Base-by-base conservation (phyloP, 2,329 filamentous ascomycete genomes). In the Ceratocystiopsis minuta region DNA sequence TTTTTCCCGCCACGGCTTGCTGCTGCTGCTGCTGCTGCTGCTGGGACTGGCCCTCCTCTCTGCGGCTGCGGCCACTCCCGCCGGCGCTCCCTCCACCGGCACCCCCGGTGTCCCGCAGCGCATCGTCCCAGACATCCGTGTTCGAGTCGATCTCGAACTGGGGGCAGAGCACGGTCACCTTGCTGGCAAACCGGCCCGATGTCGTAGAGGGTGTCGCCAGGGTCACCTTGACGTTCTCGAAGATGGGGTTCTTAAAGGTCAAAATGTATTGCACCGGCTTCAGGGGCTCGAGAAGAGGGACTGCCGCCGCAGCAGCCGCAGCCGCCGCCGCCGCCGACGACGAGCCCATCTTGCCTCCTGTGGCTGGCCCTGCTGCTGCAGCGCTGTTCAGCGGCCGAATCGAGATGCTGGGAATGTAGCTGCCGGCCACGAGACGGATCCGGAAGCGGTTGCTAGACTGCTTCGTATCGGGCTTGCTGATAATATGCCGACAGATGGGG, bases 81-180 rank as follows among this genome's bases (percentile, higher is more conserved):
- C 55, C 56, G 56, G 55, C 60, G 15, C 41, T 45, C 1, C 40
- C 40, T 32, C 37, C 44, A 15, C 37, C 40, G 45, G 43, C 60
- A 38, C 54, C 49, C 17, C 56, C 55, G 40, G 55, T 57, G 47
- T 69, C 73, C 55, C 77, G 75, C 12, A 95, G 67, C 0, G 87
- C 88, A 55, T 96, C 90, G 52, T 96, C 88, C 80, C 59, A 92
- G 57, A 75, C 71, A 50, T 75, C 72, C n/a, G 84, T 90, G 57
- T 94, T 95, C 45, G 88, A 84, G 48, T 87, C 88, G 37, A 98
- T 79, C 39, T 90, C 83, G 57, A 98, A 96, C 52, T 93, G 78
- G 0, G 90, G 90, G 53, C 88, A 98, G 1, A 98, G 68, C 14
- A 98, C 79, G 0, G 90, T 98, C 45, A 98, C 84, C 52, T 75